Evolutionary conservation across 2,329 filamentous ascomycete genomes (phyloP).

Genomic region (Cladosporium sp.): DNA sequence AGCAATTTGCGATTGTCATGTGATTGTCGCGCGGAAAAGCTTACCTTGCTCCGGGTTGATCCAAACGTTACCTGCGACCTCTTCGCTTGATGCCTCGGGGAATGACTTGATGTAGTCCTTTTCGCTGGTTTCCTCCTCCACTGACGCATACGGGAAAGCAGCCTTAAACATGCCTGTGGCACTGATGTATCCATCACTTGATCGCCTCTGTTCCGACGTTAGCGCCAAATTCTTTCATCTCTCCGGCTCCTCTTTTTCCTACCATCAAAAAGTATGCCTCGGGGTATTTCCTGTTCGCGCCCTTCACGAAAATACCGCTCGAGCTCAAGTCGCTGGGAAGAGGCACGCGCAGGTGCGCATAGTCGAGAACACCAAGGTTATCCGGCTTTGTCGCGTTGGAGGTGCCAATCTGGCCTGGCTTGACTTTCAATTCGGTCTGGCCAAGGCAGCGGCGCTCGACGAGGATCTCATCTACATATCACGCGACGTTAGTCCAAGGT

Average conservation of each 20-base stretch:
- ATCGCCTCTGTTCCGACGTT: conserved; percentile 59
- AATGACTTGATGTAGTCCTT: conserved; percentile 81
- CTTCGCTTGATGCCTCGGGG: conserved; percentile 75
- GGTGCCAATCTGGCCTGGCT: conserved; percentile 68
- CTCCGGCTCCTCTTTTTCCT: conserved; percentile 28
- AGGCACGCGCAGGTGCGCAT: conserved; percentile 89
- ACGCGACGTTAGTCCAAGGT: conserved; percentile 1
- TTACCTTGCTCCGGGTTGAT: conserved; percentile 72
- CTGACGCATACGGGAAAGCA: conserved; percentile 67
- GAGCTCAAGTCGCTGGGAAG: conserved; percentile 81
- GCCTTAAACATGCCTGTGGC: conserved; percentile 92
- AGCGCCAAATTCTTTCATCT: conserved; percentile 11
- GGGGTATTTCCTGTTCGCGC: conserved; percentile 57
- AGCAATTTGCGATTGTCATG: conserved; percentile 7
- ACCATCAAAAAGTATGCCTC: conserved; percentile 95
- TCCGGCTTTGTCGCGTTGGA: conserved; percentile 68
- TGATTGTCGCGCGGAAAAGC: conserved; percentile 17
- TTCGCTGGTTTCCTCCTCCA: conserved; percentile 69
- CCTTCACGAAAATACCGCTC: conserved; percentile 87
- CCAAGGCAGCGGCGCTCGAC: conserved; percentile 82
- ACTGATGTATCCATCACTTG: conserved; percentile 77
- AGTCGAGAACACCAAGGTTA: conserved; percentile 83
- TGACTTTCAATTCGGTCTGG: conserved; percentile 84
- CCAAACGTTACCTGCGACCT: conserved; percentile 96
- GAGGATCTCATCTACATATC: conserved; percentile 43